Base-by-base conservation (phyloP, 1,284 basidiomycete genomes). In the Ustilago curta region DNA sequence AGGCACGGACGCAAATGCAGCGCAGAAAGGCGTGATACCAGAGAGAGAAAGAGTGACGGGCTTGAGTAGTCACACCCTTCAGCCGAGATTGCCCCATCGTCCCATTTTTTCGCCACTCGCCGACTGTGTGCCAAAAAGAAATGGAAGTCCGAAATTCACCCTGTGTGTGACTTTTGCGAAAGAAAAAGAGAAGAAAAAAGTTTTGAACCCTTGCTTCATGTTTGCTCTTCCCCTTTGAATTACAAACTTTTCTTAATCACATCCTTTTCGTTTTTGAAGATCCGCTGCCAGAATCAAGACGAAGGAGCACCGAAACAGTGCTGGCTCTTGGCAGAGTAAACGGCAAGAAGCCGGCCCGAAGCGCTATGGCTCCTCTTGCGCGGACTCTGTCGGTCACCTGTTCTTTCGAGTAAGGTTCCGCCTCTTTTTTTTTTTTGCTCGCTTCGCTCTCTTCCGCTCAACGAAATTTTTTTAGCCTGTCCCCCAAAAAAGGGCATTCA, bases 331-430 rank as follows among this genome's bases (percentile, higher is more conserved):
- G 47, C 47, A 48, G 35, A 37, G n/a, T 37, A 37, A 3, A 31
- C 27, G 45, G 40, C 43, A 44, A 27, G 54, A 16, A 25, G 57
- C 47, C 57, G 37, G 57, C 25, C 55, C 55, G 44, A 57, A 21
- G 45, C 48, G 57, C 39, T 59, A n/a, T n/a, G 57, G 48, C 48
- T 29, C 8, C 35, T 37, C 16, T 27, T 27, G 7, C 27, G 27
- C 27, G 3, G 27, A 4, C 27, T 27, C 44, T 18, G 56, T 43
- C 45, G 56, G 45, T 18, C 19, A 44, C 11, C 21, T 56, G 23
- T 37, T 37, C 21, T 35, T 37, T 37, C 21, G 14, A 37, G 12
- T 14, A 37, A 37, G 35, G 35, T 47, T 27, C 29, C 19, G 19
- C 42, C 27, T 47, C 18, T 48, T 31, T 11, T 12, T n/a, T 3